Evolutionary conservation across 257 asterid species (phyloP).

Genomic region (Solanum piurae): DNA sequence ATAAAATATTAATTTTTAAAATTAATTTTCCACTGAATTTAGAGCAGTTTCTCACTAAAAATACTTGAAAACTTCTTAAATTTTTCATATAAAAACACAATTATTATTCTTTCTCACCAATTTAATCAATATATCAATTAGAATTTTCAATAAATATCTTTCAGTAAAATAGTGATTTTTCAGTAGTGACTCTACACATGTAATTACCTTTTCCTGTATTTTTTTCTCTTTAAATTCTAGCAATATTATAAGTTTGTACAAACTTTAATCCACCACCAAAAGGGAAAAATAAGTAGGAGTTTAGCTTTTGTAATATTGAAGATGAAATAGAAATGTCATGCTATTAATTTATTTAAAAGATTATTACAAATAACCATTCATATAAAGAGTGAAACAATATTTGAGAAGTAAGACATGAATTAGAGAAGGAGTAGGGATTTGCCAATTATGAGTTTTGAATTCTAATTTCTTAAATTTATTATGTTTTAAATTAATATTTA

Average conservation of each 20-base stretch:
- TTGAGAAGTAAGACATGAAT: neutral
- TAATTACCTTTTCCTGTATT: neutral
- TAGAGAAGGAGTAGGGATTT: neutral
- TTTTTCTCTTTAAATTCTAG: neutral
- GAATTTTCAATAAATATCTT: no score
- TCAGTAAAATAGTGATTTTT: no score
- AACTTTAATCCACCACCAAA: neutral
- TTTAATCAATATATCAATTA: no score
- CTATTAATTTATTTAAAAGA: neutral
- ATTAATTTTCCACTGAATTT: neutral
- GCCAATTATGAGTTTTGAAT: neutral
- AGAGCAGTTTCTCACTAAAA: neutral
- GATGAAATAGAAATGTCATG: neutral
- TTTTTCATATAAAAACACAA: no score
- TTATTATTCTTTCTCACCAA: no score
- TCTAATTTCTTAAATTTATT: neutral
- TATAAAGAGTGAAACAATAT: neutral
- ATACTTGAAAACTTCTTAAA: neutral
- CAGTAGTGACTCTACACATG: neutral
- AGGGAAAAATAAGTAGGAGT: neutral
- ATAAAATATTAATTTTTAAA: no score
- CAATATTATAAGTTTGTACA: neutral
- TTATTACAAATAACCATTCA: neutral
- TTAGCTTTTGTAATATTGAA: neutral
- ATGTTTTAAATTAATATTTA: no score